Evolutionary conservation across 306 rosid species (phyloP).

Genomic region (Erythrophleum fordii): DNA sequence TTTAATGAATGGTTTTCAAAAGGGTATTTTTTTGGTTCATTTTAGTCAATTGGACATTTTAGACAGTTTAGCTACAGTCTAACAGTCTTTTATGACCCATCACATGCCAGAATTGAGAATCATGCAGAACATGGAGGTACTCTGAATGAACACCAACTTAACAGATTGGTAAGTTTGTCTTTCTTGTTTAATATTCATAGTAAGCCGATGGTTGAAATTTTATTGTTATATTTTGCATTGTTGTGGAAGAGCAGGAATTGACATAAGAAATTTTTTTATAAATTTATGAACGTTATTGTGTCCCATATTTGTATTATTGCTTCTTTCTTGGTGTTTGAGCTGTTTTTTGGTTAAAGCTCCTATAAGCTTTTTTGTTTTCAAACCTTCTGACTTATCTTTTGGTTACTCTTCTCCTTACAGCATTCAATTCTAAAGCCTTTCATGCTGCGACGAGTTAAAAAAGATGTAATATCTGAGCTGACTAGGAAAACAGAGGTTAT

Average conservation of each 20-base stretch:
- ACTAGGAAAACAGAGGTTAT: slow-evolving; percentile 89
- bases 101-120: slow-evolving; percentile 78
- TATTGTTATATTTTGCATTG: neutral
- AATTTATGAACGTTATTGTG: neutral
- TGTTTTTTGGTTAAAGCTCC: neutral
- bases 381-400: slow-evolving; percentile 33
- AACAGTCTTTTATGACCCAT: slow-evolving; percentile 26
- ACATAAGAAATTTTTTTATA: neutral
- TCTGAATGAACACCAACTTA: slow-evolving; percentile 95
- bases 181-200: slow-evolving; percentile 21
- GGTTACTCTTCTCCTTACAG: slow-evolving; percentile 53
- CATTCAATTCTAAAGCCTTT: slow-evolving; percentile 97
- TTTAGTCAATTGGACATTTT: slow-evolving; percentile 19
- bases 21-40: slow-evolving; percentile 65
- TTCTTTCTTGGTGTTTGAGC: neutral
- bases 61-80: slow-evolving; percentile 26
- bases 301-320: slow-evolving; percentile 27
- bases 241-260: slow-evolving; percentile 21
- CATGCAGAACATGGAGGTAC: slow-evolving; percentile 99
- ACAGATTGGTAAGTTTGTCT: slow-evolving; percentile 78
- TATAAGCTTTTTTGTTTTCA: slow-evolving; percentile 1
- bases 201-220: slow-evolving; percentile 11
- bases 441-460: slow-evolving; percentile 95
- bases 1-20: slow-evolving; percentile 99
- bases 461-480: slow-evolving; percentile 93